These are phyloP conservation scores for Ambrosia hybrid DNA, from an alignment of 140 eudicot species.

Conservation along the genomic window DNA sequence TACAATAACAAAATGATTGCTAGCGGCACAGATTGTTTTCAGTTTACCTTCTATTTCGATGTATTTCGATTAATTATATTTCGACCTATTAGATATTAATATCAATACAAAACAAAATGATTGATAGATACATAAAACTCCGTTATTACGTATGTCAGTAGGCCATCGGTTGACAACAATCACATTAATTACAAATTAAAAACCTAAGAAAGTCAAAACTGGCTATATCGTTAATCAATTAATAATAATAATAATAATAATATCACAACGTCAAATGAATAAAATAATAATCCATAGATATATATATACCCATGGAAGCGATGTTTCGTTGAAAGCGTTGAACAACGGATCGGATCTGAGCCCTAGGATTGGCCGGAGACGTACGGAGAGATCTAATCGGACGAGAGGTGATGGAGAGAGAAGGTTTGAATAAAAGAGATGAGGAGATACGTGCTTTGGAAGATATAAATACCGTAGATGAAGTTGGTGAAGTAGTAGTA, in stretches of 20 bases:
- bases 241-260: background rate
- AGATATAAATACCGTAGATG: constrained; percentile 35
- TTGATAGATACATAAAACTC: background rate
- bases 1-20: background rate
- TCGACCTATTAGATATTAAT: too few species aligned
- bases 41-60: too few species aligned
- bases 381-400: constrained; percentile 14
- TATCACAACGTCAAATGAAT: constrained; percentile 13
- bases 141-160: constrained; percentile 17
- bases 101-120: too few species aligned
- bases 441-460: constrained; percentile 30
- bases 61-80: too few species aligned
- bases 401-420: constrained; percentile 14
- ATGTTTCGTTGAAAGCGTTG: constrained; percentile 54
- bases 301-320: constrained; percentile 69
- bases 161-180: constrained; percentile 16
- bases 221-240: background rate
- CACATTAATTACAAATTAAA: background rate
- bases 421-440: constrained; percentile 31
- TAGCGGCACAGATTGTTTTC: background rate
- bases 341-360: background rate
- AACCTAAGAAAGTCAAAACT: constrained; percentile 1
- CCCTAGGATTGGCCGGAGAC: too few species aligned
- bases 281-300: background rate
- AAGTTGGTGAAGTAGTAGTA: constrained; percentile 41